These are phyloP conservation scores for Trichoderma gamsii DNA, from an alignment of 495 filamentous ascomycete genomes.

Conservation along the genomic window DNA sequence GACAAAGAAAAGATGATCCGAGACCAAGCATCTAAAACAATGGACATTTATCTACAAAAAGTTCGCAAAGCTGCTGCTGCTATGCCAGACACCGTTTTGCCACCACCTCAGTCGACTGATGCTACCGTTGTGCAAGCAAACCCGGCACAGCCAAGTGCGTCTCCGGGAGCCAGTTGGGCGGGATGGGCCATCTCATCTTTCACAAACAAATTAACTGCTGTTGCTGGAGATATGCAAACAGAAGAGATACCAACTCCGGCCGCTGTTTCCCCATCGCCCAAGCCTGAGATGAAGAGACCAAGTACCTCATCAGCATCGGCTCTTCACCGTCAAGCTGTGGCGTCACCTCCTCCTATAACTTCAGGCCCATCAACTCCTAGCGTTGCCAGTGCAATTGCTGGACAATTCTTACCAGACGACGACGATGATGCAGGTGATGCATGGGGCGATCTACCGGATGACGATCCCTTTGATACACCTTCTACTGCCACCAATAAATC, in stretches of 20 bases:
- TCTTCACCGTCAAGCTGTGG: slow-evolving; percentile 48
- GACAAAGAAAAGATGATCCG: slow-evolving; percentile 91
- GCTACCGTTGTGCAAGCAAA: slow-evolving; percentile 61
- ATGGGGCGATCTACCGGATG: slow-evolving; percentile 66
- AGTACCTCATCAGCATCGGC: slow-evolving; percentile 46
- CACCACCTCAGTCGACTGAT: slow-evolving; percentile 39
- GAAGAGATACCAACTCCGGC: slow-evolving; percentile 20
- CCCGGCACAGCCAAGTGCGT: slow-evolving; percentile 55
- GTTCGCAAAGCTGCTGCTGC: slow-evolving; percentile 67
- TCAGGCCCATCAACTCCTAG: slow-evolving; percentile 39
- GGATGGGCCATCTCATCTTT: slow-evolving; percentile 99
- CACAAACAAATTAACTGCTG: slow-evolving; percentile 82
- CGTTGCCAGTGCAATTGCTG: slow-evolving; percentile 32
- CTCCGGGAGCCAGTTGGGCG: slow-evolving; percentile 68
- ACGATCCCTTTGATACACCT: slow-evolving; percentile 46
- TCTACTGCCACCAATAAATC: slow-evolving; percentile 33
- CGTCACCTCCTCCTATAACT: slow-evolving; percentile 39
- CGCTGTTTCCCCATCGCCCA: slow-evolving; percentile 19
- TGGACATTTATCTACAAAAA: slow-evolving; percentile 82
- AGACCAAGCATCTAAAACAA: slow-evolving; percentile 83
- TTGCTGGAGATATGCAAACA: slow-evolving; percentile 73
- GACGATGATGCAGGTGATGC: slow-evolving; percentile 54
- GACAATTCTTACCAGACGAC: slow-evolving; percentile 39
- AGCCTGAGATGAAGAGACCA: slow-evolving; percentile 24
- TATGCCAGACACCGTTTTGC: slow-evolving; percentile 74